Base-by-base conservation (phyloP, 305 asterid genomes). In the Fraxinus floribunda region DNA sequence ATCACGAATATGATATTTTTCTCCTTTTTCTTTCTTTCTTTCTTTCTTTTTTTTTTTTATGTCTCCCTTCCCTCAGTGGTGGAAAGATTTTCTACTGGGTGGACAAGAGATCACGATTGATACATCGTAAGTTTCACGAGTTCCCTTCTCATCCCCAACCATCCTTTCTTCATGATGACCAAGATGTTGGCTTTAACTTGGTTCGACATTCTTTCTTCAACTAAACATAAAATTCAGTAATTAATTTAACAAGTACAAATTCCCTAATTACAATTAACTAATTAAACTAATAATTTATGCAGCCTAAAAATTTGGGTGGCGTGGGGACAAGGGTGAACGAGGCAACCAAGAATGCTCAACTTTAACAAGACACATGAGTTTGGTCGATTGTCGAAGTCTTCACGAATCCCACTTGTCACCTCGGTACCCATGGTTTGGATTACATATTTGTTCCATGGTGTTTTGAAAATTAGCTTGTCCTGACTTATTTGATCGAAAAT, bases 311-410 rank as follows among this genome's bases (percentile, higher is more conserved):
- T 30, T 2, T 22, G 20, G 30, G 57, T 52, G 82, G 29, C 71
- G 83, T 62, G 89, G 86, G 83, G 89, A 87, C 89, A 87, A 78
- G 83, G 84, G 77, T 16, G 78, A 16, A 44, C 82, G 78, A 77
- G 78, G 70, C 9, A 8, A 74, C 32, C 82, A 81, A 85, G 78
- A 86, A 76, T 89, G 91, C 85, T 76, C 76, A 84, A 72, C 77
- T 62, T 82, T 85, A 83, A 82, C 81, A 80, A 46, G 90, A 86
- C 92, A 87, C 16, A 35, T 32, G 55, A n/a, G 30, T 18, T 18
- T 38, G 70, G 68, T 70, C 78, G 9, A 60, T 70, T 70, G 78
- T 79, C 78, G 68, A n/a, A 75, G 49, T 71, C 79, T 32, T 18
- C 81, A 22, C 84, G 73, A 87, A 73, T 79, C 85, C 85, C 88